phyloP scores from a whole-genome alignment of 2,329 filamentous ascomycete genomes.

The Leptographium galeiforme region DNA sequence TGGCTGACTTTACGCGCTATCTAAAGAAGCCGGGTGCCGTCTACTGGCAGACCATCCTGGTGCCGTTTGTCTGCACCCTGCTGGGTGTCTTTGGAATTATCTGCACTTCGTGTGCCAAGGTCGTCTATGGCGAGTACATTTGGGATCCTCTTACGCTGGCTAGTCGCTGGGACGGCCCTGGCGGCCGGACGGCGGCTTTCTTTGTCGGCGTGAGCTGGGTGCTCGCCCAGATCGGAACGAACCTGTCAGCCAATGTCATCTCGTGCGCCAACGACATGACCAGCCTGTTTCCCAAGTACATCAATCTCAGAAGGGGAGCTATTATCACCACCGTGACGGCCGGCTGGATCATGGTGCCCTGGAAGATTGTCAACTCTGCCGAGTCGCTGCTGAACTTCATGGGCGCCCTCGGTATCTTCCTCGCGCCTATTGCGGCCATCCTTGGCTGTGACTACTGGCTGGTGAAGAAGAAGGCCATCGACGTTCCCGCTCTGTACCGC shows the following conservation, averaged over 20 bases:
- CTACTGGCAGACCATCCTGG: constrained; percentile 1
- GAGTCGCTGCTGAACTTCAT: too few relatives aligned
- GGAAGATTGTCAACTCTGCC: too few relatives aligned
- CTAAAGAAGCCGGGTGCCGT: constrained; percentile 14
- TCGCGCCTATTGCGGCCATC: too few relatives aligned
- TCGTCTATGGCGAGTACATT: constrained; percentile 25
- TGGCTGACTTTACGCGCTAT: constrained; percentile 27
- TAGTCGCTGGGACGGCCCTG: constrained; percentile 21
- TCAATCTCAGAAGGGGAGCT: constrained; percentile 13
- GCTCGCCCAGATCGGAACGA: constrained; percentile 25
- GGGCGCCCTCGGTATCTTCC: too few relatives aligned
- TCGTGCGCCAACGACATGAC: constrained; percentile 26
- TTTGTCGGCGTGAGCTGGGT: not conserved
- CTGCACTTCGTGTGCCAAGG: not conserved
- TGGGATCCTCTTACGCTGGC: constrained; percentile 29
- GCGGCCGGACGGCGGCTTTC: constrained; percentile 8
- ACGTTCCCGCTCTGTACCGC: too few relatives aligned
- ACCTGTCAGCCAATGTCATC: constrained; percentile 25
- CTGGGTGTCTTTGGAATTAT: constrained; percentile 20
- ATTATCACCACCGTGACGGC: too few relatives aligned
- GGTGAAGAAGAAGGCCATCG: too few relatives aligned
- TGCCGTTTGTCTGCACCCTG: constrained; percentile 20
- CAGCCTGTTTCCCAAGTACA: constrained; percentile 25
- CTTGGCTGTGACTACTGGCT: too few relatives aligned
- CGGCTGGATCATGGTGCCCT: too few relatives aligned